Evolutionary conservation across 306 rosid genomes (phyloP).

Genomic region (Rosa rugosa): DNA sequence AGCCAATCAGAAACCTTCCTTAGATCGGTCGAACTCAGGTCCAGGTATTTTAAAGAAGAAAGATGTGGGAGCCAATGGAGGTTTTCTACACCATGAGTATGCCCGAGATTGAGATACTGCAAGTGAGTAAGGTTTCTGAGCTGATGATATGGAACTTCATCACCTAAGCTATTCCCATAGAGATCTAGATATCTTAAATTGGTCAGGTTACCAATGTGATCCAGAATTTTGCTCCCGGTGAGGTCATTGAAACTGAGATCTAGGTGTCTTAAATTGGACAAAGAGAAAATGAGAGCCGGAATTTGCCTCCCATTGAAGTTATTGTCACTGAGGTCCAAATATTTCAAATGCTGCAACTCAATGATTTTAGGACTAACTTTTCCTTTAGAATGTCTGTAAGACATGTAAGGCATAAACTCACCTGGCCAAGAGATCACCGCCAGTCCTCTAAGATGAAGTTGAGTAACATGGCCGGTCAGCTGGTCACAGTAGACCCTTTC

Average conservation of each 20-base stretch:
- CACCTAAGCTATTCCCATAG: neutral
- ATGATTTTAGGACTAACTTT: neutral
- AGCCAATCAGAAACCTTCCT: neutral
- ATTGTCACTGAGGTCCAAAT: neutral
- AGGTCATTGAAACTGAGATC: neutral
- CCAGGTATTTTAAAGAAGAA: neutral
- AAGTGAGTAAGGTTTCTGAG: neutral
- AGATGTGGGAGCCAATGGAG: neutral
- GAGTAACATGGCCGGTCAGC: neutral
- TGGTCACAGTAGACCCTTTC: neutral
- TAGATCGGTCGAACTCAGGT: neutral
- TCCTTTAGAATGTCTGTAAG: no score
- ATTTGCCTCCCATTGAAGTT: neutral
- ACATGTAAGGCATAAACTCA: no score
- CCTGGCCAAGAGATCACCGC: neutral
- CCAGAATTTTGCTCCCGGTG: neutral
- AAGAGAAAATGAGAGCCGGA: neutral
- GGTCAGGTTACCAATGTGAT: neutral
- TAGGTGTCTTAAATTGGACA: neutral
- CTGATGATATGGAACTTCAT: neutral
- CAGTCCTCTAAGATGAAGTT: neutral
- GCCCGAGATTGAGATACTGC: neutral
- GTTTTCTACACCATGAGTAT: neutral
- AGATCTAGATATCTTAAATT: neutral
- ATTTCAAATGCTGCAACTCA: neutral